phyloP scores from a whole-genome alignment of 1,284 basidiomycete species.

The Cutaneotrichosporon dermatis region DNA sequence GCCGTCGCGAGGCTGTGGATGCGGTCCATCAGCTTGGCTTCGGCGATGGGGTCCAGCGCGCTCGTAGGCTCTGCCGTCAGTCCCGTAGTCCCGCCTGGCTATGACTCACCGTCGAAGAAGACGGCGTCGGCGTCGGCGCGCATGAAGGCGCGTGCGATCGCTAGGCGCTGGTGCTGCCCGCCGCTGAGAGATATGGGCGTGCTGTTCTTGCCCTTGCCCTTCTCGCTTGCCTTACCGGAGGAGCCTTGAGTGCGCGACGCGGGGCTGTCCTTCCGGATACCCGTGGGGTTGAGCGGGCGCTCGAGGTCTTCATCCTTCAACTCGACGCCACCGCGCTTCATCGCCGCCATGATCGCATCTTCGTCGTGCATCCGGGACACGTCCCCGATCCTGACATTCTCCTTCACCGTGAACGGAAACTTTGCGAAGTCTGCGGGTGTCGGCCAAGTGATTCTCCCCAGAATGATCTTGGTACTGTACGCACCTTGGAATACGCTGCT shows the following conservation, averaged over 20 bases:
- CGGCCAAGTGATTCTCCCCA: no score
- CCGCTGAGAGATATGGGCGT: conserved; percentile 10
- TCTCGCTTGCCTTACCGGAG: background rate
- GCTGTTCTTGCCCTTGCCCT: background rate
- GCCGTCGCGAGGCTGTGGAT: conserved; percentile 24
- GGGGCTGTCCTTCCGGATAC: conserved; percentile 50
- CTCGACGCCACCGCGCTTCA: conserved; percentile 63
- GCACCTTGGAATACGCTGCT: conserved; percentile 71
- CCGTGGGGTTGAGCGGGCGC: conserved; percentile 6
- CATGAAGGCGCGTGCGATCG: conserved; percentile 77
- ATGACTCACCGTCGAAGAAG: conserved; percentile 67
- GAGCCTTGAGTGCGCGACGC: conserved; percentile 60
- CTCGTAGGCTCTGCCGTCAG: background rate
- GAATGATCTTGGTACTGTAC: no score
- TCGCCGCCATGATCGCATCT: conserved; percentile 57
- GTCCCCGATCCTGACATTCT: conserved; percentile 72
- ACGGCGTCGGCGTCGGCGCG: conserved; percentile 70
- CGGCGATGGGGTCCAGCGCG: conserved; percentile 62
- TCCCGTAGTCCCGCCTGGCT: no score
- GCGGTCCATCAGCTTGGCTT: conserved; percentile 64
- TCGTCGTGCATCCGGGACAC: conserved; percentile 44
- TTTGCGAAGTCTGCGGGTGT: conserved; percentile 56
- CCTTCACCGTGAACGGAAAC: conserved; percentile 66
- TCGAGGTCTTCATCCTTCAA: conserved; percentile 20
- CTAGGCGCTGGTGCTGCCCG: conserved; percentile 74